Percentiles rank a stretch among this genome's conserved stretches.
phyloP scores from a whole-genome alignment of 352 stramenopile genomes.

The Thalassiosira livingstoniorum region DNA sequence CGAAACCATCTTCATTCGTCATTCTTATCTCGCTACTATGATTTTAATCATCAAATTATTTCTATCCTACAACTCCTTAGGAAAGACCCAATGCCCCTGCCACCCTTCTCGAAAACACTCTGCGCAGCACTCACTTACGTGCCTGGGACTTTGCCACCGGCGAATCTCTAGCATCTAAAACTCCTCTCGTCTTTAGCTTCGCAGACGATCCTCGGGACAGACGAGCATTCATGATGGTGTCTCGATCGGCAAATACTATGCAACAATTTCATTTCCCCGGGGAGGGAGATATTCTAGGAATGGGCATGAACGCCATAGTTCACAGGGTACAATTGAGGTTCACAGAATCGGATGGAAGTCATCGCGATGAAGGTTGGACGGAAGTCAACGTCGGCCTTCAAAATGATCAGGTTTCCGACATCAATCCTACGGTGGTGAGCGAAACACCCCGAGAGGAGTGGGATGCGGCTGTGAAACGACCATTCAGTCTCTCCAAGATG shows the following conservation, averaged over 20 bases:
- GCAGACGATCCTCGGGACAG: constrained; percentile 65
- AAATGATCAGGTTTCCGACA: constrained; percentile 22
- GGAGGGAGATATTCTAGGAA: constrained; percentile 77
- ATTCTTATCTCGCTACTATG: neutral
- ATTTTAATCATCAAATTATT: neutral
- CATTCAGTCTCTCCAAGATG: constrained; percentile 76
- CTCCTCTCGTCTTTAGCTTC: constrained; percentile 75
- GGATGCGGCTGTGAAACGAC: constrained; percentile 79
- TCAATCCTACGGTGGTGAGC: neutral
- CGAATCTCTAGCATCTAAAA: constrained; percentile 65
- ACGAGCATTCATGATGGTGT: constrained; percentile 78
- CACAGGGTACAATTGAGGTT: constrained; percentile 69
- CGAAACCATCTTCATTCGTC: neutral
- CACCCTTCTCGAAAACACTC: constrained; percentile 72
- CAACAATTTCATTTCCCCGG: constrained; percentile 72
- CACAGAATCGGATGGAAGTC: constrained; percentile 46
- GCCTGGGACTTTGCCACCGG: constrained; percentile 81
- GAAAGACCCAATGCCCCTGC: constrained; percentile 66
- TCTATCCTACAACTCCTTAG: neutral
- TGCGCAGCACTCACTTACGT: constrained; percentile 68
- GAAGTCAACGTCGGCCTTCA: constrained; percentile 52
- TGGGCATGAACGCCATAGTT: constrained; percentile 80
- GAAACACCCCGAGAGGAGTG: constrained; percentile 32
- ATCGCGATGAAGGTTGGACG: constrained; percentile 61
- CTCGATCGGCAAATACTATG: constrained; percentile 60